These are phyloP conservation scores for Neonectria sp. DNA, from an alignment of 2,329 filamentous ascomycete species.

Conservation along the genomic window DNA sequence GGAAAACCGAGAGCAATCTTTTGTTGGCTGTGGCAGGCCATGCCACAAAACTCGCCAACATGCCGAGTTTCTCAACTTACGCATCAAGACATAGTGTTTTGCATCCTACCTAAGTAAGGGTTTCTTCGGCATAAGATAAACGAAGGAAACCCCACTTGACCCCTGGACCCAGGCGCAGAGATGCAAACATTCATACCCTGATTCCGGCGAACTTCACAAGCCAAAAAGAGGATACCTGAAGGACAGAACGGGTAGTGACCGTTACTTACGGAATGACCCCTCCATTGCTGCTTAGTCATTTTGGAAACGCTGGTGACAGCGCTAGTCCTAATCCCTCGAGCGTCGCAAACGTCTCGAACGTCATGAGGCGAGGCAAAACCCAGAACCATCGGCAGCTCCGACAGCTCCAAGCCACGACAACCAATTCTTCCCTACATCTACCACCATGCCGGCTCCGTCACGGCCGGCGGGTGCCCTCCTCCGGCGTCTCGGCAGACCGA, in stretches of 20 bases:
- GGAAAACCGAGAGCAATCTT: too few relatives aligned
- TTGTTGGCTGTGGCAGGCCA: too few relatives aligned
- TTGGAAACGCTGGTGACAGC: background rate
- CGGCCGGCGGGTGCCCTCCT: conserved; percentile 41
- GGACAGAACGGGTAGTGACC: background rate
- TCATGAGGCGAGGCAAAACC: conserved; percentile 7
- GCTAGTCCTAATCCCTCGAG: background rate
- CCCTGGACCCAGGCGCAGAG: too few relatives aligned
- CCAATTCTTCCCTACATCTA: conserved; percentile 22
- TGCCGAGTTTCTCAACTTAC: too few relatives aligned
- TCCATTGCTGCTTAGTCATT: background rate
- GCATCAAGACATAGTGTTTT: too few relatives aligned
- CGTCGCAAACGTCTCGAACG: conserved; percentile 11
- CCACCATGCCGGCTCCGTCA: conserved; percentile 45
- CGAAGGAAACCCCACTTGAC: too few relatives aligned
- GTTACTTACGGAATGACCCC: background rate
- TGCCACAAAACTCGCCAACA: too few relatives aligned
- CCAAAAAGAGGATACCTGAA: too few relatives aligned
- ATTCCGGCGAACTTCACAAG: too few relatives aligned
- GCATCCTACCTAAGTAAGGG: too few relatives aligned
- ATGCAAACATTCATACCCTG: too few relatives aligned
- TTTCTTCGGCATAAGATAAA: too few relatives aligned
- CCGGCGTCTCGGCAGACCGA: conserved; percentile 38
- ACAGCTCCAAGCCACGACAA: conserved; percentile 23
- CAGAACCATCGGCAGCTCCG: conserved; percentile 19